Conservation (phyloP, 768 basidiomycete species). For the Mycena rebaudengoi region DNA sequence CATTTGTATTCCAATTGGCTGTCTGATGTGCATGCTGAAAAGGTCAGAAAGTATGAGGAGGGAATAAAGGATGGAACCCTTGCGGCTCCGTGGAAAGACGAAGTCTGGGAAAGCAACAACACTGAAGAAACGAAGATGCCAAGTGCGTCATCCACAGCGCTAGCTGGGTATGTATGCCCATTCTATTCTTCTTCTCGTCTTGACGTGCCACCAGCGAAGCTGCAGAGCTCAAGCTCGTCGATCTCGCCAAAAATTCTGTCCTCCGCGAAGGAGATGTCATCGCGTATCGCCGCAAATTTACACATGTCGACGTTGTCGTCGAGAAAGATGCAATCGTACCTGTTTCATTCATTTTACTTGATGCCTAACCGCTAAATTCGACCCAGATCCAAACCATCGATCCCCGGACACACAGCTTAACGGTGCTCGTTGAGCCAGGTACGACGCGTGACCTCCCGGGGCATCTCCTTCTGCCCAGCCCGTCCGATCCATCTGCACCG, state of each 20-base stretch:
- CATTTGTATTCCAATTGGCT: conserved; percentile 64
- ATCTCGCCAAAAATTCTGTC: conserved; percentile 53
- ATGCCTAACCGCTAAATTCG: conserved; percentile 1
- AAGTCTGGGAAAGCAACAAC: conserved; percentile 62
- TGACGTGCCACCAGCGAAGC: conserved; percentile 43
- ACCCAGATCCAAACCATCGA: conserved; percentile 57
- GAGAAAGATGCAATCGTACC: conserved; percentile 67
- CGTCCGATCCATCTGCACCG: conserved; percentile 36
- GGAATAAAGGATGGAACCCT: conserved; percentile 55
- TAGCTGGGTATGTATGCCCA: conserved; percentile 41
- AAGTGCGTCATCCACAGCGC: neutral
- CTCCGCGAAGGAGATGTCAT: conserved; percentile 63
- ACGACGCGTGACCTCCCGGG: conserved; percentile 46
- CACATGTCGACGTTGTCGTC: conserved; percentile 44
- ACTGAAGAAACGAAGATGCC: conserved; percentile 15
- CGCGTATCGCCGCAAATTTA: conserved; percentile 60
- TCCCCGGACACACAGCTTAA: conserved; percentile 49
- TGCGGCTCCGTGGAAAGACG: conserved; percentile 71
- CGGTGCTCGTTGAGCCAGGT: conserved; percentile 52
- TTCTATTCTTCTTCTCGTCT: no score
- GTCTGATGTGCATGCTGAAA: conserved; percentile 50
- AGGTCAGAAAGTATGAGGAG: conserved; percentile 51
- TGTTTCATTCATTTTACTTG: neutral
- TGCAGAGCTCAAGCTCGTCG: conserved; percentile 52
- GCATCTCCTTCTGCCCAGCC: conserved; percentile 40